Evolutionary conservation across 78 protist species (phyloP).

Genomic region (Dictyostelium discoideum): DNA sequence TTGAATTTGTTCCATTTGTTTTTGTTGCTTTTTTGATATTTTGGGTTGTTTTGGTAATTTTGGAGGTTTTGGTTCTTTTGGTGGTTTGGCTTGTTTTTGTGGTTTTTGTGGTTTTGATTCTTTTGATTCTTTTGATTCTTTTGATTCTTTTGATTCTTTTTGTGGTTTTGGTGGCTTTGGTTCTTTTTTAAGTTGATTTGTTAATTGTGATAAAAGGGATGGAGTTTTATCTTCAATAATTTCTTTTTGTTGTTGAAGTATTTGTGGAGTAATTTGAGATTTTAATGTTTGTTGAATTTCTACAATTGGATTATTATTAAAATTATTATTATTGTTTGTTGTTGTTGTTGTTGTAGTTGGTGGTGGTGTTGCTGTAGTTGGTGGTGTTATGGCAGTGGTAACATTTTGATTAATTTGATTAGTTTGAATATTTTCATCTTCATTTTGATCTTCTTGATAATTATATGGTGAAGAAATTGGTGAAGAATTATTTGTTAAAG

Average conservation of each 20-base stretch:
- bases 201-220: background rate
- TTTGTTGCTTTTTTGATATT: slow-evolving; percentile 6
- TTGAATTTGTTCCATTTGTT: slow-evolving; percentile 6
- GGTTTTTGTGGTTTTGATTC: background rate
- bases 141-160: background rate
- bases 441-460: background rate
- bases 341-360: no score
- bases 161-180: background rate
- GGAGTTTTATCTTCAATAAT: background rate
- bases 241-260: slow-evolving; percentile 8
- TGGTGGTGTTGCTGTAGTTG: no score
- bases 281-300: background rate
- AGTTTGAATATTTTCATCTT: background rate
- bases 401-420: background rate
- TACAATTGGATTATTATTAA: no score
- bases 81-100: background rate
- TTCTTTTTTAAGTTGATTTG: background rate
- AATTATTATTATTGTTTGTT: no score
- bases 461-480: slow-evolving; percentile 3
- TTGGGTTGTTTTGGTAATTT: background rate
- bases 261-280: background rate
- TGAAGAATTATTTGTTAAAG: background rate
- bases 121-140: background rate
- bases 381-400: no score
- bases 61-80: background rate